Base-by-base conservation (phyloP, 352 stramenopile genomes). In the Blastocystis sp. region DNA sequence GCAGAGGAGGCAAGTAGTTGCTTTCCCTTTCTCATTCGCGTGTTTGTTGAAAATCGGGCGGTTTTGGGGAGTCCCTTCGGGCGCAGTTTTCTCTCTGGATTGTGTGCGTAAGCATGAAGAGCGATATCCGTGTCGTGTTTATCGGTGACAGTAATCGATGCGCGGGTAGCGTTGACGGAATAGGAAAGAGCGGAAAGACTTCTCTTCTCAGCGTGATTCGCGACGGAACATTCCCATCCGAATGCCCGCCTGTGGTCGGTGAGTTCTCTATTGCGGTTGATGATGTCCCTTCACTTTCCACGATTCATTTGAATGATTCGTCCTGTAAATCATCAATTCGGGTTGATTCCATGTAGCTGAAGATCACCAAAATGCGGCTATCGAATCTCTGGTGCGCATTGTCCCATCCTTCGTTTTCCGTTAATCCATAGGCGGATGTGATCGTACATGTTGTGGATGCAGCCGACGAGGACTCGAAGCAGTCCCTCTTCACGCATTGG, bases 131-230 rank as follows among this genome's bases (percentile, higher is more conserved):
- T 38, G 45, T 81, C 23, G 71, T 81, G 52, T 17, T 81, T 41
- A 59, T 81, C 14, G 71, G 71, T 2, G 71, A 81, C 53, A 66
- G 71, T 81, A 43, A 53, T n/a, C 19, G 38, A 28, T 17, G 43
- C 19, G 28, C 21, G 34, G n/a, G 28, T 41, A 7, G 3, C 2
- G 19, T 64, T 23, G 43, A 38, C 43, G 14, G 17, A 52, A n/a
- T 81, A 81, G 71, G 48, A 14, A 81, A 81, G 17, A 62, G 71
- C 43, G 71, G 71, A 66, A 81, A 81, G 43, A 81, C 71, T 21
- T 52, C 71, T 11, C 19, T 81, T 10, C 21, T 81, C 7, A 53
- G 66, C 38, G 38, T 53, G 14, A 81, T 81, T 40, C 71, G 71
- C 21, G 66, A 81, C 28, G 71, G 53, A 45, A 4, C 5, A 0